Conservation (phyloP, 208 protist species). For the Naegleria fowleri region DNA sequence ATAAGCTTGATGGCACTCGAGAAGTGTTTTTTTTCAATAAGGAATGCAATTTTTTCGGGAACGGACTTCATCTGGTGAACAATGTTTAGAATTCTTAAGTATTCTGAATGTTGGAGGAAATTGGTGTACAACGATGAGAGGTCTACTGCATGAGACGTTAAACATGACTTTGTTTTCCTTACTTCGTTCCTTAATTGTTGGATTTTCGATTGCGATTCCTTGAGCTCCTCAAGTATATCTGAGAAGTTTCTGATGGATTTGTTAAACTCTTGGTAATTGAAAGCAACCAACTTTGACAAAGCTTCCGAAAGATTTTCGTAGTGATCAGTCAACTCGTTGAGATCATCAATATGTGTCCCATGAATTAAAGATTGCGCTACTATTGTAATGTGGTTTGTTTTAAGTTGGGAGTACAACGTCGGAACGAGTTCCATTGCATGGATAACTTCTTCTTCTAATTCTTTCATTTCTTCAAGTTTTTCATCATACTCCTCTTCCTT, state of each 20-base stretch:
- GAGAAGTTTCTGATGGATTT: constrained; percentile 19
- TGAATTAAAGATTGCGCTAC: background rate
- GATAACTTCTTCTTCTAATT: background rate
- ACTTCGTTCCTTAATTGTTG: background rate
- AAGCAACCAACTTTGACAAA: background rate
- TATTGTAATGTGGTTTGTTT: background rate
- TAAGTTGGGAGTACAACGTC: background rate
- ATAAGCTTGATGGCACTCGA: background rate
- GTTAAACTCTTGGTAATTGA: background rate
- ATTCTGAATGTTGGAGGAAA: constrained; percentile 19
- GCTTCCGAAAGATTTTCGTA: background rate
- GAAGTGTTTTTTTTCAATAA: constrained; percentile 17
- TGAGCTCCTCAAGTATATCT: background rate
- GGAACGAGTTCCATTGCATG: background rate
- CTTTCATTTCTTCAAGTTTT: background rate
- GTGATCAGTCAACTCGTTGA: background rate
- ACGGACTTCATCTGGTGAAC: background rate
- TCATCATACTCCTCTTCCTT: background rate
- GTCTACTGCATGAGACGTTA: background rate
- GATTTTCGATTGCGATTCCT: background rate
- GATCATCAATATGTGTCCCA: background rate
- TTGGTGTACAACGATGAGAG: background rate
- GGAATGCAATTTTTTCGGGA: background rate
- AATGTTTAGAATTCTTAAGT: constrained; percentile 15
- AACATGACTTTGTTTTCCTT: background rate